Evolutionary conservation across 108 stramenopile species (phyloP).

Genomic region (Tribonema minus): DNA sequence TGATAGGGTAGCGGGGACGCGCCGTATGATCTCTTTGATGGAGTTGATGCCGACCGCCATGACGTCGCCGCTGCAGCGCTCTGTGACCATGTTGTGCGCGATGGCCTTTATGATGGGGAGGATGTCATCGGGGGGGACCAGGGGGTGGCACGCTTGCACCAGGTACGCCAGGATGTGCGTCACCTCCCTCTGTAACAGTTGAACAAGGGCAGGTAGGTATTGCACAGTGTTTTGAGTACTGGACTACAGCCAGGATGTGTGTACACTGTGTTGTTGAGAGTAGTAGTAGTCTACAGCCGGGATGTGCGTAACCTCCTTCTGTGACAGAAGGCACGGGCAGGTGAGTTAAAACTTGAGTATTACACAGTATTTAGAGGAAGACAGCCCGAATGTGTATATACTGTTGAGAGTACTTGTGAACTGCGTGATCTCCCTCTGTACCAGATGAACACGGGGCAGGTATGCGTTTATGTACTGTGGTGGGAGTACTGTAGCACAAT

Average conservation of each 20-base stretch:
- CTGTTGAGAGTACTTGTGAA: too few species aligned
- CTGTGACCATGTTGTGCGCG: slow-evolving; percentile 41
- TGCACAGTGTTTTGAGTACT: not conserved
- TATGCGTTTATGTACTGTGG: too few species aligned
- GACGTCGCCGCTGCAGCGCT: slow-evolving; percentile 27
- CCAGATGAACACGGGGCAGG: too few species aligned
- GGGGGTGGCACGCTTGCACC: slow-evolving; percentile 90
- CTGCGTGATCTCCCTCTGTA: too few species aligned
- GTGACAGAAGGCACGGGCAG: not conserved
- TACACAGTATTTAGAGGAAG: too few species aligned
- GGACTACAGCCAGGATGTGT: not conserved
- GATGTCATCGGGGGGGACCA: slow-evolving; percentile 90
- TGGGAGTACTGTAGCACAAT: too few species aligned
- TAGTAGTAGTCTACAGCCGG: not conserved
- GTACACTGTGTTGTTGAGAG: not conserved
- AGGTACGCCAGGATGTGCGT: slow-evolving; percentile 88
- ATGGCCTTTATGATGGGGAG: slow-evolving; percentile 32
- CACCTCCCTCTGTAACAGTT: slow-evolving; percentile 73
- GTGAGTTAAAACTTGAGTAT: too few species aligned
- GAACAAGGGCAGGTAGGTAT: slow-evolving; percentile 1
- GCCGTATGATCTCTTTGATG: slow-evolving; percentile 73
- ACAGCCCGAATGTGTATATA: too few species aligned
- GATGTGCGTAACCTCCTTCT: not conserved
- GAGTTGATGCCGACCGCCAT: slow-evolving; percentile 95
- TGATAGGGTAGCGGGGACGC: slow-evolving; percentile 78